phyloP scores from a whole-genome alignment of 2,329 filamentous ascomycete genomes.

The Aspergillus vadensis region DNA sequence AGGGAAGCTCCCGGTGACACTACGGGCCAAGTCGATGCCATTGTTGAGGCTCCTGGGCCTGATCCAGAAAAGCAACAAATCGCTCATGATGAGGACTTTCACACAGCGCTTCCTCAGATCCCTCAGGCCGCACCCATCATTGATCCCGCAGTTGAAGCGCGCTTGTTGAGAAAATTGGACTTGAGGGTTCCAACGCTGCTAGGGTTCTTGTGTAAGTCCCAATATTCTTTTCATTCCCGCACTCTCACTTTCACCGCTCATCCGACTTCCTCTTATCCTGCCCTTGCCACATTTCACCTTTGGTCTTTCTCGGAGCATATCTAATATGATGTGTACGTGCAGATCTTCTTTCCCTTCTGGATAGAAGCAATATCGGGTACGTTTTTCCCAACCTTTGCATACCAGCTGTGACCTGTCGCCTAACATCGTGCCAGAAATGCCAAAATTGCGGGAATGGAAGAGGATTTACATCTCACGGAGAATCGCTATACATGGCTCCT shows the following conservation, averaged over 20 bases:
- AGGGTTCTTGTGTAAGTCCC: constrained; percentile 42
- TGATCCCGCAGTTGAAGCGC: constrained; percentile 39
- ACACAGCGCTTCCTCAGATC: constrained; percentile 23
- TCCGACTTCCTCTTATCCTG: background rate
- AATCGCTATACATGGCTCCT: constrained; percentile 54
- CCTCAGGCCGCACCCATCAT: constrained; percentile 24
- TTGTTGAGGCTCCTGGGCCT: constrained; percentile 21
- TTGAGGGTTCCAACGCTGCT: constrained; percentile 37
- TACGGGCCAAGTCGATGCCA: constrained; percentile 19
- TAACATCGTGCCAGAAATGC: constrained; percentile 48
- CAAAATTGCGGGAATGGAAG: constrained; percentile 55
- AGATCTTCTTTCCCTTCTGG: constrained; percentile 53
- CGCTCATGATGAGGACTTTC: constrained; percentile 24
- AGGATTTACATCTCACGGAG: constrained; percentile 51
- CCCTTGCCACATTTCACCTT: background rate
- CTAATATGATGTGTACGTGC: constrained; percentile 7
- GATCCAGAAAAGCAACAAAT: constrained; percentile 34
- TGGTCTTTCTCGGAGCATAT: background rate
- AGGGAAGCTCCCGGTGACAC: constrained; percentile 2
- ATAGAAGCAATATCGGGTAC: constrained; percentile 54
- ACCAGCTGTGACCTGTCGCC: constrained; percentile 2
- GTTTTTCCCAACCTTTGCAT: constrained; percentile 12
- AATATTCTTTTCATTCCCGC: background rate
- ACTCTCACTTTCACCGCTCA: background rate
- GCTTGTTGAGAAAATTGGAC: constrained; percentile 42